Base-by-base conservation (phyloP, 1,284 basidiomycete genomes). In the Moesziomyces aphidis region DNA sequence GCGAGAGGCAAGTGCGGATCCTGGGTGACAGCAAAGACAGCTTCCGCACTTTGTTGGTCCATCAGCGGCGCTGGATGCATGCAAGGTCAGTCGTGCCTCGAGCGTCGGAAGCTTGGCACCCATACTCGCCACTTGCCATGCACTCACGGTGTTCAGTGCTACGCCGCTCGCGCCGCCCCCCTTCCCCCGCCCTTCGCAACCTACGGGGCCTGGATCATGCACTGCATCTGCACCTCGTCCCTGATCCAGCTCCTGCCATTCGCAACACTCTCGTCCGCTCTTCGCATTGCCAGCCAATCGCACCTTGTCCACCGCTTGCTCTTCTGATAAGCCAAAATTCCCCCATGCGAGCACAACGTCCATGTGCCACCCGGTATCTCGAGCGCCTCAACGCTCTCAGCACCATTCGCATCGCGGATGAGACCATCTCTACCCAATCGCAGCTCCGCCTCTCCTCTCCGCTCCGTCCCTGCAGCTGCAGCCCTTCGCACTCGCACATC, bases 41-140 rank as follows among this genome's bases (percentile, higher is more conserved):
- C 31, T 34, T 34, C 13, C 31, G 31, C 31, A 13, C 31, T 13
- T 13, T 34, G 10, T 34, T 13, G 11, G 31, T 28, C 36, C 36
- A 36, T 15, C 11, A 36, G 13, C 36, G 13, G 36, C 13, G 36
- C 36, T 36, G 13, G 36, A 2, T 42, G n/a, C 44, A 49, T 61
- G 54, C 58, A 61, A 57, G 50, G 53, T 61, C 42, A 45, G 55
- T 39, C 46, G 39, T 55, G 50, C 31, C 22, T 52, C 21, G 51
- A 68, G 66, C 66, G 55, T 68, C 67, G 67, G 67, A 69, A 69
- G 67, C 67, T 69, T 69, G 67, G 67, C 67, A 69, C 46, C 67
- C 67, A 57, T 68, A 34, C 34, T 11, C 48, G 22, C 13, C 28
- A 36, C 15, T 36, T 11, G 31, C 31, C 31, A 34, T 34, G 6